These are phyloP conservation scores for Alternaria sp. DNA, from an alignment of 2,329 filamentous ascomycete species.

Conservation along the genomic window DNA sequence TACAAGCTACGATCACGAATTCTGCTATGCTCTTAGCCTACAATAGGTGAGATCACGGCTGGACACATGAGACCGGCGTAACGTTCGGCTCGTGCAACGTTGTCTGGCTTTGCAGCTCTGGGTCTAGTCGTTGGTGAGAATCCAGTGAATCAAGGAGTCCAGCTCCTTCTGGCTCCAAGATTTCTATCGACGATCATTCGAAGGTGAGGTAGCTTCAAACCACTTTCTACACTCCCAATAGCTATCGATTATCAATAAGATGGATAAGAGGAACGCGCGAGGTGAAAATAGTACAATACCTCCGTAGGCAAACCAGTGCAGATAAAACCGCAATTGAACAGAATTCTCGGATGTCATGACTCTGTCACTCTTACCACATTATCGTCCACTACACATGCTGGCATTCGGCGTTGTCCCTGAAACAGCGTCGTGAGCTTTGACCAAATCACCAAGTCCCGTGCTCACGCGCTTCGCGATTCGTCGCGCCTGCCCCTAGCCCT, in stretches of 20 bases:
- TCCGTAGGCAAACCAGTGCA: not conserved
- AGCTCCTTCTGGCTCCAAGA: not conserved
- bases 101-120: not conserved
- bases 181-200: not conserved
- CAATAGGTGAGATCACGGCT: not conserved
- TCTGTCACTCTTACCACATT: not conserved
- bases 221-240: not conserved
- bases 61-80: not conserved
- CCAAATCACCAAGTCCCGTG: slow-evolving; percentile 34
- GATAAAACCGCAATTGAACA: not conserved
- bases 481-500: slow-evolving; percentile 20
- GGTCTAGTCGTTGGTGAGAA: not conserved
- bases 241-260: not conserved
- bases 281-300: not conserved
- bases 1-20: not conserved
- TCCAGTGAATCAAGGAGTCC: not conserved
- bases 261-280: not conserved
- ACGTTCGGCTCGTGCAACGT: not conserved
- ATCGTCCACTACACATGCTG: not conserved
- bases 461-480: slow-evolving; percentile 31
- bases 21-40: not conserved
- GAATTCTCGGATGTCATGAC: not conserved
- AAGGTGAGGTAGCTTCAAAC: not conserved
- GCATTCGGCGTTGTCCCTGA: not conserved
- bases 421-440: slow-evolving; percentile 4